phyloP scores from a whole-genome alignment of 495 filamentous ascomycete species.

The Daldinia vernicosa region DNA sequence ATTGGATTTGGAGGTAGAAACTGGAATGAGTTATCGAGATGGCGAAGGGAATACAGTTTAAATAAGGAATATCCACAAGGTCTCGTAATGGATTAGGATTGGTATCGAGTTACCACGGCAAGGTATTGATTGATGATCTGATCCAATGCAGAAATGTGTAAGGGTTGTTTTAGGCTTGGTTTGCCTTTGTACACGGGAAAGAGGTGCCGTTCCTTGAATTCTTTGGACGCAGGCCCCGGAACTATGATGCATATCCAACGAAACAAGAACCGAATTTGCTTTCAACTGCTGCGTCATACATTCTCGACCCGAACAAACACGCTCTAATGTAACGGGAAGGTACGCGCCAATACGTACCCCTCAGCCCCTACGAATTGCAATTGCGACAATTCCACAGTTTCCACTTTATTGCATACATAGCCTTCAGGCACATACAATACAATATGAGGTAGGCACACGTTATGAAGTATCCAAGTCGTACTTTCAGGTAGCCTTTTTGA shows the following conservation, averaged over 20 bases:
- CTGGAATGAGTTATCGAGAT: slow-evolving; percentile 4
- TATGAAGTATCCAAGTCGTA: too few species aligned
- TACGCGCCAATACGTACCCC: not conserved
- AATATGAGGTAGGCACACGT: too few species aligned
- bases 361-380: not conserved
- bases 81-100: slow-evolving; percentile 15
- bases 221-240: slow-evolving; percentile 25
- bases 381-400: not conserved
- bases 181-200: slow-evolving; percentile 32
- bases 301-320: slow-evolving; percentile 18
- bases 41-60: slow-evolving; percentile 27
- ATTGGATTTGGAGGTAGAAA: not conserved
- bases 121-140: too few species aligned
- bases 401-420: not conserved
- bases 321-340: not conserved
- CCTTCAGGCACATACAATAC: too few species aligned
- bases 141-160: not conserved
- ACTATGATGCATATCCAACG: slow-evolving; percentile 43
- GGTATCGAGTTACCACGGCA: slow-evolving; percentile 20
- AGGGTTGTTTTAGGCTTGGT: slow-evolving; percentile 4
- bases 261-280: slow-evolving; percentile 39
- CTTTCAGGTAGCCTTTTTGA: too few species aligned
- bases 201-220: slow-evolving; percentile 39
- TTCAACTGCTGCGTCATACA: slow-evolving; percentile 40
- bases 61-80: slow-evolving; percentile 39